Conservation (phyloP, 164 flowering plant species). For the Houttuynia cordata region DNA sequence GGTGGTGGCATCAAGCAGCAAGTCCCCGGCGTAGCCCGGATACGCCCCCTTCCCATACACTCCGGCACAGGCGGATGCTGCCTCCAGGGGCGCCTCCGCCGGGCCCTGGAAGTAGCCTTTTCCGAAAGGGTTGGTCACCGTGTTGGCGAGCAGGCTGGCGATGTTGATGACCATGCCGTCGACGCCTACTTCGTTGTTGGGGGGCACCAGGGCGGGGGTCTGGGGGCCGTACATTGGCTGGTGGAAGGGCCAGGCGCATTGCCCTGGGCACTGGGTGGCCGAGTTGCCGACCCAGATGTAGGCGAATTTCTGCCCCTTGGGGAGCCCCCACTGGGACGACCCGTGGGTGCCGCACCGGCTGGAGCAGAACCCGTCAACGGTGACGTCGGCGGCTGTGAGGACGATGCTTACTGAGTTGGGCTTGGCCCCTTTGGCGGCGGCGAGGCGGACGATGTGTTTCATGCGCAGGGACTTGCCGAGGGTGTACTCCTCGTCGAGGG, state of each 20-base stretch:
- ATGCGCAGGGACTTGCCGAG: constrained; percentile 41
- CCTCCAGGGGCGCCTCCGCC: constrained; percentile 20
- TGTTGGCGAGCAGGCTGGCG: constrained; percentile 18
- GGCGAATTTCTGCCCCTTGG: constrained; percentile 7
- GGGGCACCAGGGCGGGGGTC: constrained; percentile 16
- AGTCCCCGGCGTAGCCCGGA: constrained; percentile 25
- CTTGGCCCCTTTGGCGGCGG: constrained; percentile 34
- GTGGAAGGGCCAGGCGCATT: constrained; percentile 28
- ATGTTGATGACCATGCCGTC: constrained; percentile 26
- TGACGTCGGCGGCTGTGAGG: constrained; percentile 19
- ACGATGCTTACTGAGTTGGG: constrained; percentile 38
- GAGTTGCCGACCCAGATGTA: constrained; percentile 28
- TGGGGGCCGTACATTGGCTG: constrained; percentile 27
- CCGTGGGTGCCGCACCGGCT: constrained; percentile 25
- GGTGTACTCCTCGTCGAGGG: constrained; percentile 38
- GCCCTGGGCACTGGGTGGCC: constrained; percentile 23
- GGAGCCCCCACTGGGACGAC: constrained; percentile 4
- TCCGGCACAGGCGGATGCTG: constrained; percentile 24
- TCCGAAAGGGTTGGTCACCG: constrained; percentile 22
- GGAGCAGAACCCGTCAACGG: constrained; percentile 17
- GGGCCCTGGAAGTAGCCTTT: constrained; percentile 24
- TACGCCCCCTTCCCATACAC: constrained; percentile 22
- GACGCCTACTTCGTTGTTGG: constrained; percentile 24
- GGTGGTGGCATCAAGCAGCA: constrained; percentile 13
- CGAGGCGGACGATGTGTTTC: constrained; percentile 26